Evolutionary conservation across 1,284 basidiomycete genomes (phyloP).

Genomic region (Coniferiporia weirii): DNA sequence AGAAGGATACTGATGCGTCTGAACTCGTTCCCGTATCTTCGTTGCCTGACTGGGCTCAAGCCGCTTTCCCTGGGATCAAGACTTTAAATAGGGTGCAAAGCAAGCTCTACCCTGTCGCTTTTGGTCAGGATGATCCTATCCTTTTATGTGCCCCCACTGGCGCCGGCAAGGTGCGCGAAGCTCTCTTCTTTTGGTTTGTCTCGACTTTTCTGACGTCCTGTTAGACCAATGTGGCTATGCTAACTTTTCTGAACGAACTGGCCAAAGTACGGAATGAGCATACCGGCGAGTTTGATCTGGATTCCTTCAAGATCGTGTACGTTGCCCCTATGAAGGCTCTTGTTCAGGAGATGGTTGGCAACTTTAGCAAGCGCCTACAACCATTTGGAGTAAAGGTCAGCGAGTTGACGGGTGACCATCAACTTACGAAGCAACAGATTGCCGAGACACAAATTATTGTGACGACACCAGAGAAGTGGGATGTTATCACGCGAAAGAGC

Average conservation of each 20-base stretch:
- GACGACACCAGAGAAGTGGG: conserved; percentile 99
- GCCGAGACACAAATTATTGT: conserved; percentile 98
- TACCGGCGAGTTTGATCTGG: conserved; percentile 83
- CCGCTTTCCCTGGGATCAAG: conserved; percentile 76
- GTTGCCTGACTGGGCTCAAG: conserved; percentile 84
- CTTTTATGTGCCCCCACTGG: conserved; percentile 97
- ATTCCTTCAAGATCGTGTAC: conserved; percentile 96
- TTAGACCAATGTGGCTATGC: conserved; percentile 97
- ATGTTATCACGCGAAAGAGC: conserved; percentile 97
- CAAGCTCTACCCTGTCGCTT: conserved; percentile 89
- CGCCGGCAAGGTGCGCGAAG: conserved; percentile 81
- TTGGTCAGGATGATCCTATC: conserved; percentile 92
- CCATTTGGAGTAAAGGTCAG: conserved; percentile 86
- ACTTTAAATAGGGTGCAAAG: conserved; percentile 92
- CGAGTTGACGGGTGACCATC: conserved; percentile 95
- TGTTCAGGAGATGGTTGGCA: conserved; percentile 96
- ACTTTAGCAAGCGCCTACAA: conserved; percentile 81
- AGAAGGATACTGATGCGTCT: conserved; percentile 59
- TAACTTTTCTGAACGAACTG: conserved; percentile 87
- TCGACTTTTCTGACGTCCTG: conserved; percentile 10
- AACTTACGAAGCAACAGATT: conserved; percentile 98
- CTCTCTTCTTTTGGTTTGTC: conserved; percentile 12
- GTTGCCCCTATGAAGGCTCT: conserved; percentile 99
- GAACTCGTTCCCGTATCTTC: conserved; percentile 73
- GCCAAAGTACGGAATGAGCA: conserved; percentile 78